Evolutionary conservation across 495 filamentous ascomycete genomes (phyloP).

Genomic region (Penicillium coffeae): DNA sequence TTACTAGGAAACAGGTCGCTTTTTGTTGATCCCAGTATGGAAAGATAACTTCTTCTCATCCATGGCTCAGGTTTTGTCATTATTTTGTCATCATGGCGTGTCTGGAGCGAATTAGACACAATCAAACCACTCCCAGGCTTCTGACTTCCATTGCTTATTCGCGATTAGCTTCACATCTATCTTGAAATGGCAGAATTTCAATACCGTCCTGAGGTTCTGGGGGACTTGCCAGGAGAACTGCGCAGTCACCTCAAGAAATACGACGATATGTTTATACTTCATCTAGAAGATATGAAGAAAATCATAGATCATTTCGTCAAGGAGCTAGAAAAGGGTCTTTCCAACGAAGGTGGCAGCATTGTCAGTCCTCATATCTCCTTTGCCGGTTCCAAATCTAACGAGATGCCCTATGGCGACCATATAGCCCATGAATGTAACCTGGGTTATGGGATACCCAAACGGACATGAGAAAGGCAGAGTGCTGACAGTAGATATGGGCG

Average conservation of each 20-base stretch:
- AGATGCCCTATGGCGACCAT: conserved; percentile 12
- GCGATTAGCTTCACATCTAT: too few species aligned
- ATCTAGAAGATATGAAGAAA: conserved; percentile 71
- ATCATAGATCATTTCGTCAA: conserved; percentile 78
- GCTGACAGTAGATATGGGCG: conserved; percentile 91
- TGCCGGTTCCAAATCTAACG: background rate
- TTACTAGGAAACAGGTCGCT: too few species aligned
- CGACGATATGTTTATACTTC: conserved; percentile 72
- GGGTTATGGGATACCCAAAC: conserved; percentile 83
- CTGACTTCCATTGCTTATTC: too few species aligned
- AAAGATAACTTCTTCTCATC: too few species aligned
- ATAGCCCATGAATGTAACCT: conserved; percentile 95
- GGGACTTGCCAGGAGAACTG: conserved; percentile 68
- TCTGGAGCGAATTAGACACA: too few species aligned
- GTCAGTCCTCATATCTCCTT: conserved; percentile 47
- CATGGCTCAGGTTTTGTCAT: too few species aligned
- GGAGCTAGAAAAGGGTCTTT: conserved; percentile 80
- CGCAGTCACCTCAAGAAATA: conserved; percentile 67
- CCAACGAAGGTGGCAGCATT: conserved; percentile 77
- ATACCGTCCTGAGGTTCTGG: conserved; percentile 51
- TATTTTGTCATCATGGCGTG: too few species aligned
- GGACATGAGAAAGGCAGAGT: conserved; percentile 82
- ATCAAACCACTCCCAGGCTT: too few species aligned
- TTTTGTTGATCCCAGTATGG: too few species aligned
- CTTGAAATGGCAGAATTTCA: conserved; percentile 13